Percentiles rank a stretch among this genome's conserved stretches.
Evolutionary conservation across 2,329 filamentous ascomycete genomes (phyloP).

Genomic region (Cercospora brassicicola): DNA sequence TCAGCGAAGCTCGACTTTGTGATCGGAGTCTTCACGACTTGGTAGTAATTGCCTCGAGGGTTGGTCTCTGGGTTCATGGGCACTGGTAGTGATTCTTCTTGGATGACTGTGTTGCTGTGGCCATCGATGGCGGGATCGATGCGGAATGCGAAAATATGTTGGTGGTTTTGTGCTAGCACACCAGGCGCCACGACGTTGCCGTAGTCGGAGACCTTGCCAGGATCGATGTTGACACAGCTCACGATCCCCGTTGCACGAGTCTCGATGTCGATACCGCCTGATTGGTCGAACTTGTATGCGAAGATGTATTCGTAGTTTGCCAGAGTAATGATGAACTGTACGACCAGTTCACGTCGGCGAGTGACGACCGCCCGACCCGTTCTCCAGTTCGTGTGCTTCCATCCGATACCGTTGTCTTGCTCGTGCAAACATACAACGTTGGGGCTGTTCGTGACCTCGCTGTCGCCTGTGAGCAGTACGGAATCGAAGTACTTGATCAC

Average conservation of each 20-base stretch:
- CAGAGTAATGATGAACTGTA: constrained; percentile 68
- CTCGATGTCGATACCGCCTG: constrained; percentile 62
- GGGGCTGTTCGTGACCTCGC: constrained; percentile 54
- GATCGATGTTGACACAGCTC: constrained; percentile 56
- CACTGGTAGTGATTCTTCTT: constrained; percentile 55
- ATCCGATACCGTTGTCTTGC: constrained; percentile 67
- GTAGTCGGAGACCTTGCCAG: constrained; percentile 54
- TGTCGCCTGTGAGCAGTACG: constrained; percentile 55
- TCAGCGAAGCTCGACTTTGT: constrained; percentile 30
- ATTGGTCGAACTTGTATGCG: constrained; percentile 63
- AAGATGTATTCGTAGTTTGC: constrained; percentile 69
- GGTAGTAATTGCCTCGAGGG: constrained; percentile 62
- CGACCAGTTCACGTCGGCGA: constrained; percentile 61
- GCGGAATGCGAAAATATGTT: constrained; percentile 66
- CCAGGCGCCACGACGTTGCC: constrained; percentile 64
- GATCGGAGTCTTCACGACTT: constrained; percentile 46
- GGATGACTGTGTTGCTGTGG: constrained; percentile 54
- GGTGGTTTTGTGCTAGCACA: constrained; percentile 67
- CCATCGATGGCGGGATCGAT: constrained; percentile 66
- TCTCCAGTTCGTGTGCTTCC: constrained; percentile 71
- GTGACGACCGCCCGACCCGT: constrained; percentile 63
- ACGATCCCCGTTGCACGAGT: constrained; percentile 67
- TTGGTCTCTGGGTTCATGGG: constrained; percentile 57
- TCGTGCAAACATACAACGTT: constrained; percentile 70
- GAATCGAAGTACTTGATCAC: constrained; percentile 57